Conservation (phyloP, 495 filamentous ascomycete genomes). For the Zalerion maritima region DNA sequence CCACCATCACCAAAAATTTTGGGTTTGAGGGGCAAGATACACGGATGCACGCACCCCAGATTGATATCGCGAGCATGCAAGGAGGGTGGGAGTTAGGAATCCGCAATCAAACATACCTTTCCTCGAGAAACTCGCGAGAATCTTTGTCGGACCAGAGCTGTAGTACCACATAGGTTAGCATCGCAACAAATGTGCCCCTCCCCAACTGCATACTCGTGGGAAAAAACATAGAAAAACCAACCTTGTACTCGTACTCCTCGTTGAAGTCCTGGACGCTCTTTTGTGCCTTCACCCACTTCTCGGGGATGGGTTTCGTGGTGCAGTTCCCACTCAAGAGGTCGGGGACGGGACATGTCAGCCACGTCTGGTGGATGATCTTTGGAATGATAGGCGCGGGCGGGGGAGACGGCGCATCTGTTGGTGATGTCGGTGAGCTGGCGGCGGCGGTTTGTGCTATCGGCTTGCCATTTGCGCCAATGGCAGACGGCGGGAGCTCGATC, state of each 20-base stretch:
- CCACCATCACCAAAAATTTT: constrained; percentile 5
- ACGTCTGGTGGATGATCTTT: constrained; percentile 86
- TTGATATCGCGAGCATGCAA: too few relatives aligned
- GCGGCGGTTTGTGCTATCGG: too few relatives aligned
- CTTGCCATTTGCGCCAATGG: too few relatives aligned
- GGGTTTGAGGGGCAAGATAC: too few relatives aligned
- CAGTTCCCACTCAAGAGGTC: constrained; percentile 3
- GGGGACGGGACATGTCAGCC: constrained; percentile 40
- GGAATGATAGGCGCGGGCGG: too few relatives aligned
- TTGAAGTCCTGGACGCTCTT: constrained; percentile 64
- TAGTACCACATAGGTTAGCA: constrained; percentile 1
- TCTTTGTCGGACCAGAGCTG: constrained; percentile 84
- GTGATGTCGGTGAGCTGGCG: too few relatives aligned
- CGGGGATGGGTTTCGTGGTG: constrained; percentile 51
- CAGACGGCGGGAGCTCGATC: too few relatives aligned
- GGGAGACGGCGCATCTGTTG: too few relatives aligned
- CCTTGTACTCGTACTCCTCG: constrained; percentile 68
- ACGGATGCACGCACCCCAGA: too few relatives aligned
- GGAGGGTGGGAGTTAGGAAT: constrained; percentile 13
- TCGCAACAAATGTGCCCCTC: constrained; percentile 2
- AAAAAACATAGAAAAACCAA: constrained; percentile 20
- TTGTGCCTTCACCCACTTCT: constrained; percentile 58
- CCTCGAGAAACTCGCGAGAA: constrained; percentile 59
- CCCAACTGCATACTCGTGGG: constrained; percentile 4
- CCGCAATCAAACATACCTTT: constrained; percentile 15